Conservation (phyloP, 2,329 filamentous ascomycete genomes). For the Diplodia seriata region DNA sequence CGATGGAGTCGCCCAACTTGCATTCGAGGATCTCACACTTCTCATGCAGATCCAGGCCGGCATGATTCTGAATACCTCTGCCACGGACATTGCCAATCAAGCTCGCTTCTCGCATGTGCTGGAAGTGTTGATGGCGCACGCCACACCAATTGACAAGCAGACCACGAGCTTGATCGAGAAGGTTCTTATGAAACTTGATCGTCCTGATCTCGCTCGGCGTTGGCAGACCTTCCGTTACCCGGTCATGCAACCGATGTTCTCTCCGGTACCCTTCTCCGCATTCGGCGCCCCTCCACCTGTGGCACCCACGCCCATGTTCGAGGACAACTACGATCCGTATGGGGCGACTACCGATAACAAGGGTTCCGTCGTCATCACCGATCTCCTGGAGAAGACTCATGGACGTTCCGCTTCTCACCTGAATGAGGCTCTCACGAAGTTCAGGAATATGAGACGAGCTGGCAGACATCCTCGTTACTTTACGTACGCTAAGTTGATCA, state of each 20-base stretch:
- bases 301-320: slow-evolving; percentile 66
- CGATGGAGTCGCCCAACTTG: slow-evolving; percentile 64
- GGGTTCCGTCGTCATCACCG: slow-evolving; percentile 87
- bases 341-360: slow-evolving; percentile 90
- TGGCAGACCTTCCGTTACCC: slow-evolving; percentile 67
- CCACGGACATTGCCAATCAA: slow-evolving; percentile 63
- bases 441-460: slow-evolving; percentile 91
- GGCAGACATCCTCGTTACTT: slow-evolving; percentile 94
- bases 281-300: slow-evolving; percentile 56
- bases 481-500: slow-evolving; percentile 94
- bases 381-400: slow-evolving; percentile 82
- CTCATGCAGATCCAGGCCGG: slow-evolving; percentile 66
- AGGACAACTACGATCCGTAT: slow-evolving; percentile 91
- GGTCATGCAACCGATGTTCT: slow-evolving; percentile 48
- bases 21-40: slow-evolving; percentile 61
- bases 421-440: slow-evolving; percentile 79
- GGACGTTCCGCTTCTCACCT: slow-evolving; percentile 76
- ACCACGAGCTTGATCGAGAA: slow-evolving; percentile 65
- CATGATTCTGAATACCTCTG: slow-evolving; percentile 55
- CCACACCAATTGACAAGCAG: slow-evolving; percentile 61
- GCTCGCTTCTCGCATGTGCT: slow-evolving; percentile 68
- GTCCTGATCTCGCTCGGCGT: slow-evolving; percentile 56
- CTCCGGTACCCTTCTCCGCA: slow-evolving; percentile 45
- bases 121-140: slow-evolving; percentile 62
- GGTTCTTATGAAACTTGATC: slow-evolving; percentile 61